phyloP scores from a whole-genome alignment of 2,329 filamentous ascomycete species.

The Coleophoma crateriformis region DNA sequence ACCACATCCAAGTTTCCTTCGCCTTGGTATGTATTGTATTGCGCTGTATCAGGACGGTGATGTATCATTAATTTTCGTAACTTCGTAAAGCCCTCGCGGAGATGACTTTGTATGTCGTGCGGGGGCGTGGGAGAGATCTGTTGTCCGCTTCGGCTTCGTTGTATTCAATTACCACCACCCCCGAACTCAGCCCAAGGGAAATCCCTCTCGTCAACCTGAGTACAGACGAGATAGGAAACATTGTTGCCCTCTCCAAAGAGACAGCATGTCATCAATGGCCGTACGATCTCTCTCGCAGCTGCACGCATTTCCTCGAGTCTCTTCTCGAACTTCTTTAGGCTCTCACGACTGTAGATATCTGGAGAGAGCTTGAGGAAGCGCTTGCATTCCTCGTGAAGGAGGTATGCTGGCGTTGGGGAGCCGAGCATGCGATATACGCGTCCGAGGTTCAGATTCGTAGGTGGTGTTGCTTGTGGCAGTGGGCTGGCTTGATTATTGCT shows the following conservation, averaged over 20 bases:
- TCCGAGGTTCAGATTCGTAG: slow-evolving; percentile 56
- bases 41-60: no score
- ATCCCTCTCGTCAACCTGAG: slow-evolving; percentile 54
- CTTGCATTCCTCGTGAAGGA: slow-evolving; percentile 84
- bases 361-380: slow-evolving; percentile 79
- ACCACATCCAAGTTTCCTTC: no score
- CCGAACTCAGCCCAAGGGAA: slow-evolving; percentile 45
- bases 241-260: slow-evolving; percentile 67
- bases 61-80: no score
- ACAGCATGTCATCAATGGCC: slow-evolving; percentile 79
- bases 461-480: slow-evolving; percentile 28
- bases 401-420: slow-evolving; percentile 55
- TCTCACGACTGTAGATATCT: slow-evolving; percentile 82
- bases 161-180: no score
- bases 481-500: slow-evolving; percentile 24
- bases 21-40: no score
- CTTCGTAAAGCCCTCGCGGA: no score
- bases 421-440: slow-evolving; percentile 76
- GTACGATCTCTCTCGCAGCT: slow-evolving; percentile 75
- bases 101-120: no score
- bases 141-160: no score
- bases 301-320: slow-evolving; percentile 84
- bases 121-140: no score
- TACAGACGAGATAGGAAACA: slow-evolving; percentile 61
- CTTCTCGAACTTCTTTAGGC: slow-evolving; percentile 77